Evolutionary conservation across 352 stramenopile genomes (phyloP).

Genomic region (Pythium pyrilobum): DNA sequence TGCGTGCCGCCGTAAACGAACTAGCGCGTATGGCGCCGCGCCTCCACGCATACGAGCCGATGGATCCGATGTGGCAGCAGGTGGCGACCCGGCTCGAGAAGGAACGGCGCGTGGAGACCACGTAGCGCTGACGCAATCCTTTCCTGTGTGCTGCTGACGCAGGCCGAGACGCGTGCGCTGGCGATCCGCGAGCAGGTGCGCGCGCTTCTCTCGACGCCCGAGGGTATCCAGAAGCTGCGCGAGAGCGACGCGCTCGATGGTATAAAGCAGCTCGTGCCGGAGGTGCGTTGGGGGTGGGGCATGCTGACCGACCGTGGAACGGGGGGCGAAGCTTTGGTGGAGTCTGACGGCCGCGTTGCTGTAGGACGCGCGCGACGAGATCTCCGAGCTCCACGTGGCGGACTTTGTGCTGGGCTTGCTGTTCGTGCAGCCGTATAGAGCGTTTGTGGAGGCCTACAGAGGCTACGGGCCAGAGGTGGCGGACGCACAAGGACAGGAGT

Average conservation of each 20-base stretch:
- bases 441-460: slow-evolving; percentile 58
- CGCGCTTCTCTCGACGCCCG: slow-evolving; percentile 37
- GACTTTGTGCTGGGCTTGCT: slow-evolving; percentile 81
- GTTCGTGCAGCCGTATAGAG: slow-evolving; percentile 63
- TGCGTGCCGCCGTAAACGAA: slow-evolving; percentile 36
- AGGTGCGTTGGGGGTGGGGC: slow-evolving; percentile 21
- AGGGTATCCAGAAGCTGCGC: slow-evolving; percentile 53
- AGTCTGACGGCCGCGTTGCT: not conserved
- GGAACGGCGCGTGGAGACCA: not conserved
- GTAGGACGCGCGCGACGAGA: slow-evolving; percentile 58
- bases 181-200: slow-evolving; percentile 47
- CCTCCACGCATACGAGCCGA: slow-evolving; percentile 54
- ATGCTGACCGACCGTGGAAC: not conserved
- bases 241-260: slow-evolving; percentile 42
- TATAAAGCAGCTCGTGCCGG: slow-evolving; percentile 65
- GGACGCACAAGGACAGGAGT: too few relatives aligned
- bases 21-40: slow-evolving; percentile 50
- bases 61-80: slow-evolving; percentile 50
- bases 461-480: slow-evolving; percentile 60
- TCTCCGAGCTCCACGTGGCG: slow-evolving; percentile 64
- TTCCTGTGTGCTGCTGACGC: not conserved
- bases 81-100: slow-evolving; percentile 9
- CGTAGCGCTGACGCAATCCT: not conserved
- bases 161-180: slow-evolving; percentile 51
- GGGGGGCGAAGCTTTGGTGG: not conserved